Base-by-base conservation (phyloP, 2,329 filamentous ascomycete species). In the Alternaria metachromatica region DNA sequence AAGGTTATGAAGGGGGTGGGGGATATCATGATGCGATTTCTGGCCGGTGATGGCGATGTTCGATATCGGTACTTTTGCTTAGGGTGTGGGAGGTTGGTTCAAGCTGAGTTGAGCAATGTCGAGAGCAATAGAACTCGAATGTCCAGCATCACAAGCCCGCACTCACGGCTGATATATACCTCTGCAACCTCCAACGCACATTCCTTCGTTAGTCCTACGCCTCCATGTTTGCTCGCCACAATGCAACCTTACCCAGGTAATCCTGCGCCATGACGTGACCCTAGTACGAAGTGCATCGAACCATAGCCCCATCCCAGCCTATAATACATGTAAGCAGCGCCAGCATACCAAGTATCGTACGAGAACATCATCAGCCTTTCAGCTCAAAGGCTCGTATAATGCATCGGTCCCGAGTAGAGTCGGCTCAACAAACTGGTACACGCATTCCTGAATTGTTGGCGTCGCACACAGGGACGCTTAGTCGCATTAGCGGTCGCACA, bases 191-290 rank as follows among this genome's bases (percentile, higher is more conserved):
- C 11, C 28, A 8, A 10, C 20, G 3, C 15, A 6, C 9, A 3
- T 41, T 7, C 12, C 11, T 7, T 9, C 11, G 15, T 41, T n/a
- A 0, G 13, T 46, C 12, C 21, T 1, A 3, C 7, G 8, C 20
- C 20, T 8, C 9, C 9, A 18, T 4, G 49, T 30, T 41, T 21
- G 20, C 20, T 21, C 30, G 9, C 13, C 37, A 7, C 49, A 15
- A 53, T 53, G 49, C 20, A 53, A 53, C 30, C 13, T 37, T 25
- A 41, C 20, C 20, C 49, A 37, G 11, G 10, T 15, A n/a, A 53
- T 41, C 5, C 30, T 53, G 49, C 37, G 37, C 49, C 20, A 53
- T 41, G 49, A 41, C 20, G 15, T 15, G 37, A 10, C 20, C 49
- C 49, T 8, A 2, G 49, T 5, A 18, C 49, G 20, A 23, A 41